A percentile compares a stretch with the other conserved stretches of the same genome.
phyloP scores from a whole-genome alignment of 371 early-diverging fungal genomes.

The Chytridium lagenaria region DNA sequence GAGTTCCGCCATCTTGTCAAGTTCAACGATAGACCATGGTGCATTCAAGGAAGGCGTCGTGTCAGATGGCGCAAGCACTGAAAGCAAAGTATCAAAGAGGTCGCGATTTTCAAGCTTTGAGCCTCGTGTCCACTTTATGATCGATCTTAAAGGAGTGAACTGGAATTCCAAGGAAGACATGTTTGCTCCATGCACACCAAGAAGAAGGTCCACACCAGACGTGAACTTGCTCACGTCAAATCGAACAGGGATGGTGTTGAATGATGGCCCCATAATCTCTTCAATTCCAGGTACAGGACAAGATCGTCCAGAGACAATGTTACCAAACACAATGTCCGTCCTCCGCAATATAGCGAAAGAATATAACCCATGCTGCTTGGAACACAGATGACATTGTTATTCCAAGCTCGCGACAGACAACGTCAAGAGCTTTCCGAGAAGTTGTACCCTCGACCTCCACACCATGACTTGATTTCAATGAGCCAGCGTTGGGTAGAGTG shows the following conservation, averaged over 20 bases:
- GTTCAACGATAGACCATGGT: not conserved
- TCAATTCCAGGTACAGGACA: conserved; percentile 29
- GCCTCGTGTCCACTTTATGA: not conserved
- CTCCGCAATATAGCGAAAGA: conserved; percentile 21
- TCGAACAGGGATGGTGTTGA: not conserved
- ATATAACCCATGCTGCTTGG: conserved; percentile 38
- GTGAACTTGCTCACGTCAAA: not conserved
- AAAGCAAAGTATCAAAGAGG: conserved; percentile 19
- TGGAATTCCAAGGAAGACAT: not conserved
- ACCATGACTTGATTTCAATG: not conserved
- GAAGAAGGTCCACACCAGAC: not conserved
- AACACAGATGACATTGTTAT: conserved; percentile 24
- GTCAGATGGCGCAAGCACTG: not conserved
- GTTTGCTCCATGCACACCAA: not conserved
- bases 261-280: not conserved
- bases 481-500: not conserved
- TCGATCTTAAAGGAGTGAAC: not conserved
- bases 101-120: not conserved
- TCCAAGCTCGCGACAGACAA: not conserved
- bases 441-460: not conserved
- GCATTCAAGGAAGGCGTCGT: not conserved
- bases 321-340: conserved; percentile 41
- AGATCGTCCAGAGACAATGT: conserved; percentile 33
- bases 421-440: not conserved
- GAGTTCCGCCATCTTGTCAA: not conserved